Evolutionary conservation across 2,329 filamentous ascomycete species (phyloP).

Genomic region (Aspergillus carbonarius): DNA sequence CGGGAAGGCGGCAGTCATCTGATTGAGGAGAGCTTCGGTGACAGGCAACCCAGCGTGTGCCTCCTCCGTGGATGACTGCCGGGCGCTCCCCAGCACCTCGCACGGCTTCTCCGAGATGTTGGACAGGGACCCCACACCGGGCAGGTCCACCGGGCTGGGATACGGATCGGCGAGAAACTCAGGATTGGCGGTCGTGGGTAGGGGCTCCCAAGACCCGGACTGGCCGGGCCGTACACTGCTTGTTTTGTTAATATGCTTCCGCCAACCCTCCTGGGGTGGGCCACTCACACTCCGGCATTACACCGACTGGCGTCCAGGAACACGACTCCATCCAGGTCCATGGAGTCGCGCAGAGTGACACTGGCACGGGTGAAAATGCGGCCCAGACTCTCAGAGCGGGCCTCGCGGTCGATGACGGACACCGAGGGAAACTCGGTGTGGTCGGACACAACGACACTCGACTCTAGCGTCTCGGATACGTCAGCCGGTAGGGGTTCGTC

Average conservation of each 20-base stretch:
- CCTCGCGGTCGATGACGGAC: slow-evolving; percentile 1
- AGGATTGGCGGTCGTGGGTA: slow-evolving; percentile 17
- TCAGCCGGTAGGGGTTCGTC: slow-evolving; percentile 1
- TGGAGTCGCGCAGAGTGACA: slow-evolving; percentile 42
- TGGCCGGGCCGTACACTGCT: slow-evolving; percentile 17
- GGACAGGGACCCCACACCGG: slow-evolving; percentile 17
- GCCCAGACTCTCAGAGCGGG: slow-evolving; percentile 18
- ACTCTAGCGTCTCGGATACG: not conserved
- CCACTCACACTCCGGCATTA: slow-evolving; percentile 26
- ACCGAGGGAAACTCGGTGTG: not conserved
- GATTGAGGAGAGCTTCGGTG: slow-evolving; percentile 18
- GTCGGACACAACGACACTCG: not conserved
- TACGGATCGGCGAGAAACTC: slow-evolving; percentile 15
- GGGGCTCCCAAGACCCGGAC: slow-evolving; percentile 24
- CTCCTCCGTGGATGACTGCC: not conserved
- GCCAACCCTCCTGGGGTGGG: not conserved
- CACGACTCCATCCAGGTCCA: slow-evolving; percentile 42
- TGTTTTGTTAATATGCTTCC: not conserved
- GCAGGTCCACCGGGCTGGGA: slow-evolving; percentile 12
- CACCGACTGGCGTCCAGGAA: slow-evolving; percentile 30
- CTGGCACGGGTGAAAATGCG: slow-evolving; percentile 47
- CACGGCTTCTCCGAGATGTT: slow-evolving; percentile 16
- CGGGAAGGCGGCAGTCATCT: slow-evolving; percentile 22
- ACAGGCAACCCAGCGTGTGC: not conserved
- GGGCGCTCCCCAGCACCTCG: slow-evolving; percentile 20